Percentiles rank a stretch among this genome's conserved stretches.
These are phyloP conservation scores for Alternaria atra DNA, from an alignment of 2,329 filamentous ascomycete genomes.

Conservation along the genomic window DNA sequence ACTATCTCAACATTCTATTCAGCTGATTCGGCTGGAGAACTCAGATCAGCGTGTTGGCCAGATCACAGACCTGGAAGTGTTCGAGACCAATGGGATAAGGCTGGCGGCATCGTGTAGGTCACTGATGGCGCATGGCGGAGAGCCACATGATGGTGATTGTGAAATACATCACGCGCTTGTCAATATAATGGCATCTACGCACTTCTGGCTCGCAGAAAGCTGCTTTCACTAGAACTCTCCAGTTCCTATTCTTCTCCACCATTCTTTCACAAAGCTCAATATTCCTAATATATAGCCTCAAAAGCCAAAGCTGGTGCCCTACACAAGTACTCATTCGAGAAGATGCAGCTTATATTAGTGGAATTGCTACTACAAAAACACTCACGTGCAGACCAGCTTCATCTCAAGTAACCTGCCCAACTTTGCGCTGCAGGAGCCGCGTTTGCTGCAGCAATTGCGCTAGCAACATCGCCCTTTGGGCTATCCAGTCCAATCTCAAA, in stretches of 20 bases:
- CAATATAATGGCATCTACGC: background rate
- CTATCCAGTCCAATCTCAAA: constrained; percentile 4
- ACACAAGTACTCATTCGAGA: too few species aligned
- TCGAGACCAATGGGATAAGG: constrained; percentile 29
- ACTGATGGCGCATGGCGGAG: constrained; percentile 8
- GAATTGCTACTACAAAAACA: background rate
- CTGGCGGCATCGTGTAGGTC: constrained; percentile 12
- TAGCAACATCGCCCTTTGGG: constrained; percentile 5
- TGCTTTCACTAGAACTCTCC: background rate
- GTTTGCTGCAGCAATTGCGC: constrained; percentile 2
- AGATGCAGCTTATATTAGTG: too few species aligned
- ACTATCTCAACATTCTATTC: constrained; percentile 1
- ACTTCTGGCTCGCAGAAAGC: background rate
- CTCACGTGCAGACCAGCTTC: background rate
- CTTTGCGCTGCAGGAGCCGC: constrained; percentile 2
- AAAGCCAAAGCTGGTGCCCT: too few species aligned
- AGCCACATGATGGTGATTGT: too few species aligned
- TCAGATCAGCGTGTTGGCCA: constrained; percentile 10
- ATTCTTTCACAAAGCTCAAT: too few species aligned
- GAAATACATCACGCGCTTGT: background rate
- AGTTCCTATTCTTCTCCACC: background rate
- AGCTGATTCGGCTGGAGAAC: background rate
- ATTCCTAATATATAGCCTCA: too few species aligned
- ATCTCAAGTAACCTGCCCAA: constrained; percentile 1
- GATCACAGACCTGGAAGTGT: constrained; percentile 22